A percentile compares a stretch with the other conserved stretches of the same genome.
Evolutionary conservation across 805 yeast species (phyloP).

Genomic region (Candida methanosorbosa): DNA sequence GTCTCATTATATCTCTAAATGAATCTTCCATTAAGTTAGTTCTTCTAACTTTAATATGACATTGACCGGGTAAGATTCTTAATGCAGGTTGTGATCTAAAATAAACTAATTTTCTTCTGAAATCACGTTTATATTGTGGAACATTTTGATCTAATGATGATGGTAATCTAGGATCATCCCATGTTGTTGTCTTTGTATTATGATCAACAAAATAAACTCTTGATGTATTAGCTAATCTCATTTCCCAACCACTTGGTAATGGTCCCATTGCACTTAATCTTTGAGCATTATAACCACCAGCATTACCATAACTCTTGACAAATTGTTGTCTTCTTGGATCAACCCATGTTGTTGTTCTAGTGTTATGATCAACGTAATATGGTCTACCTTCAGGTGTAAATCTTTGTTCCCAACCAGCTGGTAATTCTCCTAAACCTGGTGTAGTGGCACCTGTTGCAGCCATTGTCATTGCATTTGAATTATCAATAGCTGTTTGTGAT

Average conservation of each 20-base stretch:
- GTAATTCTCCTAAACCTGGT: constrained; percentile 92
- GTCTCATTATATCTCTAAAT: constrained; percentile 97
- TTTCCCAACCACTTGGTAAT: constrained; percentile 98
- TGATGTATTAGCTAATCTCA: constrained; percentile 98
- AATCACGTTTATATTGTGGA: constrained; percentile 98
- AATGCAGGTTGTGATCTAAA: constrained; percentile 98
- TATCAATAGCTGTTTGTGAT: constrained; percentile 29
- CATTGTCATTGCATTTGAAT: constrained; percentile 36
- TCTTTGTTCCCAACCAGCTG: constrained; percentile 99
- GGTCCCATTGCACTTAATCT: constrained; percentile 98
- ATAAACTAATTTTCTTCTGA: constrained; percentile 93
- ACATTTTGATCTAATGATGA: constrained; percentile 96
- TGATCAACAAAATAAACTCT: constrained; percentile 98
- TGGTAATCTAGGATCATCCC: constrained; percentile 99
- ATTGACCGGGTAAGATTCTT: constrained; percentile 95
- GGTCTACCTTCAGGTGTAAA: constrained; percentile 98
- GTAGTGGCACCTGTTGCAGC: constrained; percentile 84
- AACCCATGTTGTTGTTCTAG: constrained; percentile 99
- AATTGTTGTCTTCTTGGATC: constrained; percentile 99
- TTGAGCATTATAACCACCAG: constrained; percentile 92
- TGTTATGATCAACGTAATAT: constrained; percentile 96
- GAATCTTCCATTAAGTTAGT: constrained; percentile 96
- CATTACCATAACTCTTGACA: constrained; percentile 87
- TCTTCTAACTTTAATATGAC: constrained; percentile 96
- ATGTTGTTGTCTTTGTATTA: constrained; percentile 97